Base-by-base conservation (phyloP, 139 green algal species). In the Chlamydomonas applanata region DNA sequence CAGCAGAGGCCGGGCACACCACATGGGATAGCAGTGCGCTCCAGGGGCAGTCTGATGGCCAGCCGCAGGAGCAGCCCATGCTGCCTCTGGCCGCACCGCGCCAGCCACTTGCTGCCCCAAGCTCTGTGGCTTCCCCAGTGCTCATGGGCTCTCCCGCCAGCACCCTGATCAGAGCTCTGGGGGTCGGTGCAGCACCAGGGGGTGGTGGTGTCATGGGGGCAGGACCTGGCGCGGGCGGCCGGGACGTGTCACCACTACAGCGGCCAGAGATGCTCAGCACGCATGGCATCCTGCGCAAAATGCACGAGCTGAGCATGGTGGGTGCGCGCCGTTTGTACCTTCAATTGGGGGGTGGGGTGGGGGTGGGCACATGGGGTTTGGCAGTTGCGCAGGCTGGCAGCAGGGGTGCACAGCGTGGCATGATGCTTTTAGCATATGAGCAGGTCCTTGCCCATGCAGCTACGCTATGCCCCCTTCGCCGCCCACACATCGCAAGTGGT, bases 1-100 rank as follows among this genome's bases (percentile, higher is more conserved):
- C 86, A 54, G 2, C 76, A 80, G 16, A 40, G 60, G 16, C 19
- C 4, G 60, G 22, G 61, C 25, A 69, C 64, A 71, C 20, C 33
- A 27, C 36, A 32, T 34, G 63, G 59, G 4, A 19, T 27, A 36
- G 14, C 46, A 14, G 14, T 56, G 46, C 14, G 22, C 53, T 11
- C 24, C 24, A 29, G 53, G 4, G 25, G 20, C 54, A 35, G 20
- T 4, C 59, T 66, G n/a, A 20, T 11, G 25, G n/a, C 17, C 25
- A 22, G n/a, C 25, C 17, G 20, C 25, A 40, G 20, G 29, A 4
- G 4, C 25, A 35, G n/a, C 53, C 27, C 7, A 68, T 49, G 33
- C 62, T 52, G 33, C 62, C 29, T 45, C 29, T 44, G 22, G 19
- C 2, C 53, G 4, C 11, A 5, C 16, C 27, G 4, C 59, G 59